phyloP scores from a whole-genome alignment of 371 early-diverging fungal species.

The Rhizopus sp. region DNA sequence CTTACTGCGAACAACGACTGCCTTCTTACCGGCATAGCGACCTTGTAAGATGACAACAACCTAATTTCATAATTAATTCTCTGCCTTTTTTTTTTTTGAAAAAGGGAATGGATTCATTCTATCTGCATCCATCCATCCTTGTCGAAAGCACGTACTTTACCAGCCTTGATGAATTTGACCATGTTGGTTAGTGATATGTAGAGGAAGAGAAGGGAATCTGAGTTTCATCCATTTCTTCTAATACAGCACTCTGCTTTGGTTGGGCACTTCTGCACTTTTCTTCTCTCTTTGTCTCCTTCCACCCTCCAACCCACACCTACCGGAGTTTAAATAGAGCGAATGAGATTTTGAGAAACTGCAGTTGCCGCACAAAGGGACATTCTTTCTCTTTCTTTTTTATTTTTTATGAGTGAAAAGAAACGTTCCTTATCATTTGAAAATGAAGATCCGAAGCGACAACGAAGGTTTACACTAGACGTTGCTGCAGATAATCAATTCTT shows the following conservation, averaged over 20 bases:
- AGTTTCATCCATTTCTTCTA: constrained; percentile 2
- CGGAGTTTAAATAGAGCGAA: too few relatives aligned
- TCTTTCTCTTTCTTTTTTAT: neutral
- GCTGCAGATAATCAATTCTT: neutral
- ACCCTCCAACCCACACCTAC: too few relatives aligned
- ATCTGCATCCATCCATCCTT: constrained; percentile 33
- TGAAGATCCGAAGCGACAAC: too few relatives aligned
- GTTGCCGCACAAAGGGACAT: neutral
- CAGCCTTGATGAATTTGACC: constrained; percentile 82
- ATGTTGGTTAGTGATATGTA: constrained; percentile 46
- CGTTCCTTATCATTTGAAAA: too few relatives aligned
- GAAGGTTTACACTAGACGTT: too few relatives aligned
- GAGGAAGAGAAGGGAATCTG: constrained; percentile 33
- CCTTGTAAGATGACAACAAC: constrained; percentile 97
- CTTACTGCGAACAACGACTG: constrained; percentile 95
- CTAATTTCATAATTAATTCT: constrained; percentile 41
- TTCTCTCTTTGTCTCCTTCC: too few relatives aligned
- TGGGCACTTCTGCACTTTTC: too few relatives aligned
- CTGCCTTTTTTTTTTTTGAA: neutral
- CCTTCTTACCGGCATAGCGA: constrained; percentile 98
- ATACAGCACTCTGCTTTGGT: too few relatives aligned
- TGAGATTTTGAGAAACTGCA: too few relatives aligned
- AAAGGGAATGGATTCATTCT: constrained; percentile 6
- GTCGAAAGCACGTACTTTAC: constrained; percentile 53
- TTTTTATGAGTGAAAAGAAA: neutral